Conservation (phyloP, 306 rosid species). For the Alnus rubra region DNA sequence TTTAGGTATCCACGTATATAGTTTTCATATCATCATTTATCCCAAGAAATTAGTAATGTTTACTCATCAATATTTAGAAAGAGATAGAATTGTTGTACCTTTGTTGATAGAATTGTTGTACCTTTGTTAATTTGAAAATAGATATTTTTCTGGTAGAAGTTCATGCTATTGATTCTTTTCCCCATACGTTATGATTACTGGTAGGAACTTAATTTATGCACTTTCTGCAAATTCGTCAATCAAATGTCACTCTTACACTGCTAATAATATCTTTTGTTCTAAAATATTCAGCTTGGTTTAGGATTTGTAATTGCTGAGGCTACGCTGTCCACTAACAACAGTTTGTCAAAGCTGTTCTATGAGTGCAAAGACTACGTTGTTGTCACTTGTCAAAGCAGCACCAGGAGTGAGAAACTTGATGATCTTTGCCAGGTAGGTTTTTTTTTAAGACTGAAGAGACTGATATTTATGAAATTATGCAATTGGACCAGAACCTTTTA, state of each 20-base stretch:
- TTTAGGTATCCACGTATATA: background rate
- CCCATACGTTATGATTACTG: conserved; percentile 12
- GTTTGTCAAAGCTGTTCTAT: conserved; percentile 74
- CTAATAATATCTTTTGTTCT: conserved; percentile 44
- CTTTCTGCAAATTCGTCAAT: background rate
- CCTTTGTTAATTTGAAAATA: background rate
- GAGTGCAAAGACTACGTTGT: conserved; percentile 87
- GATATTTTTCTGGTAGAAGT: conserved; percentile 1
- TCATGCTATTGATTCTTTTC: conserved; percentile 6
- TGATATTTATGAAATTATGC: conserved; percentile 14
- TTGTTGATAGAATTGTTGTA: background rate
- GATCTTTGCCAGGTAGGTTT: conserved; percentile 81
- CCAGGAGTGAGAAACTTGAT: conserved; percentile 65
- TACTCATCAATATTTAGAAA: background rate
- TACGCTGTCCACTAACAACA: conserved; percentile 46
- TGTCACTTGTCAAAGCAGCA: conserved; percentile 57
- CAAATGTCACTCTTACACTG: conserved; percentile 21
- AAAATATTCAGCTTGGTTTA: conserved; percentile 73
- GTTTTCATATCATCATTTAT: background rate
- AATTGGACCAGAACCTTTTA: background rate
- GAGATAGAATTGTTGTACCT: too few relatives aligned
- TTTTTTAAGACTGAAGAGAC: conserved; percentile 12
- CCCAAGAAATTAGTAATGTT: background rate
- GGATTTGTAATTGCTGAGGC: conserved; percentile 81
- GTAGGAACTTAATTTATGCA: background rate